These are phyloP conservation scores for Skeletonema potamos DNA, from an alignment of 108 stramenopile genomes.

Conservation along the genomic window DNA sequence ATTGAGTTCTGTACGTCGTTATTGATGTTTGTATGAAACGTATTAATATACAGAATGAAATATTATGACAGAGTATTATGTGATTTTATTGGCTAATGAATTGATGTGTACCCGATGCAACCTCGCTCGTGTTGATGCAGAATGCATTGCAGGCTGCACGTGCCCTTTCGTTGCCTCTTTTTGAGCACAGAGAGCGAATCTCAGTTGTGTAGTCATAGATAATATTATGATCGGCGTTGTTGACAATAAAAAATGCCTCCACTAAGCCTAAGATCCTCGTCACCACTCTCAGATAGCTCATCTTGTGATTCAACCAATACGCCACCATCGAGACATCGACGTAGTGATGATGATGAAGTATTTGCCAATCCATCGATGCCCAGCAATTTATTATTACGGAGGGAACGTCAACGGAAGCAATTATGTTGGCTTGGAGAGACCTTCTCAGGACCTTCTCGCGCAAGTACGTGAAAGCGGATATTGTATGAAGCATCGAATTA, in stretches of 20 bases:
- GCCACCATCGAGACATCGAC: background rate
- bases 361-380: background rate
- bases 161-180: too few relatives aligned
- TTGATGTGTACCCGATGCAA: too few relatives aligned
- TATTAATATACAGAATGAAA: too few relatives aligned
- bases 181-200: too few relatives aligned
- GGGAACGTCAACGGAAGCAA: background rate
- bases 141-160: too few relatives aligned
- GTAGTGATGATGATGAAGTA: background rate
- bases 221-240: too few relatives aligned
- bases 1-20: too few relatives aligned
- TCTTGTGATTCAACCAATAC: background rate
- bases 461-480: constrained; percentile 12
- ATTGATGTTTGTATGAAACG: too few relatives aligned
- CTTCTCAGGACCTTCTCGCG: constrained; percentile 16
- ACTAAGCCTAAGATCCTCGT: background rate
- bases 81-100: too few relatives aligned
- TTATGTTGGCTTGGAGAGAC: background rate
- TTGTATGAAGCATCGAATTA: background rate
- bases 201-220: too few relatives aligned
- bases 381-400: background rate
- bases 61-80: too few relatives aligned
- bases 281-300: background rate
- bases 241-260: background rate
- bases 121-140: too few relatives aligned